Percentiles rank a stretch among this genome's conserved stretches.
These are phyloP conservation scores for Sarcomyxa edulis DNA, from an alignment of 768 basidiomycete species.

Conservation along the genomic window DNA sequence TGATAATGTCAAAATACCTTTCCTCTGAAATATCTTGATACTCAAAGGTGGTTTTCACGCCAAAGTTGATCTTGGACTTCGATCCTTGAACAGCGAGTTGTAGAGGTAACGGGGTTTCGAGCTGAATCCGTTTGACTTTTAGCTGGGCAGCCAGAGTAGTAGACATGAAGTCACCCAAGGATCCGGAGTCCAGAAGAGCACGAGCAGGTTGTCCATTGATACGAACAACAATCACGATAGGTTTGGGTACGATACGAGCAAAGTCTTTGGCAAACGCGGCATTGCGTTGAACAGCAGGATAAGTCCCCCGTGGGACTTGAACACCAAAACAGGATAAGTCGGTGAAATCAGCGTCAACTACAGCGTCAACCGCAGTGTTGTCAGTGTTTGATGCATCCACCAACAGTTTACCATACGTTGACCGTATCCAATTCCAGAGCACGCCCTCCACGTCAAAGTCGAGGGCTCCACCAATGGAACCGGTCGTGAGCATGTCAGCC, in stretches of 20 bases:
- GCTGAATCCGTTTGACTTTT: conserved; percentile 14
- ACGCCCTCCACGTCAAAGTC: too few species aligned
- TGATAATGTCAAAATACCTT: conserved; percentile 29
- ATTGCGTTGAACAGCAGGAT: conserved; percentile 5
- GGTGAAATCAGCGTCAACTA: too few species aligned
- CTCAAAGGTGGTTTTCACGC: conserved; percentile 14
- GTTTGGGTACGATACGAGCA: conserved; percentile 17
- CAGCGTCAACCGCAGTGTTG: too few species aligned
- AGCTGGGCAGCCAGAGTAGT: conserved; percentile 28
- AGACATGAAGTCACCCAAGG: conserved; percentile 32
- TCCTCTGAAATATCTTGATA: conserved; percentile 27
- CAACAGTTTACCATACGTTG: too few species aligned
- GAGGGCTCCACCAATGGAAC: too few species aligned
- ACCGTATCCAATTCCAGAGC: too few species aligned
- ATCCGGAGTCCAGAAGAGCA: conserved; percentile 32
- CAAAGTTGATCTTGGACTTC: conserved; percentile 24
- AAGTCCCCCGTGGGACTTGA: background rate
- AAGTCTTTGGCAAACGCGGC: conserved; percentile 8
- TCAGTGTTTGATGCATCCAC: too few species aligned
- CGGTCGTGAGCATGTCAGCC: too few species aligned
- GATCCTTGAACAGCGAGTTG: conserved; percentile 36
- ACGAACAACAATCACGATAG: conserved; percentile 20
- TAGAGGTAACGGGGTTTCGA: conserved; percentile 26
- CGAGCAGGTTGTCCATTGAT: conserved; percentile 24
- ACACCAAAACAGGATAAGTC: too few species aligned